Evolutionary conservation across 257 asterid species (phyloP), one percentile per base, ranked within the genome.

Genomic region (Fraxinus cuspidata): DNA sequence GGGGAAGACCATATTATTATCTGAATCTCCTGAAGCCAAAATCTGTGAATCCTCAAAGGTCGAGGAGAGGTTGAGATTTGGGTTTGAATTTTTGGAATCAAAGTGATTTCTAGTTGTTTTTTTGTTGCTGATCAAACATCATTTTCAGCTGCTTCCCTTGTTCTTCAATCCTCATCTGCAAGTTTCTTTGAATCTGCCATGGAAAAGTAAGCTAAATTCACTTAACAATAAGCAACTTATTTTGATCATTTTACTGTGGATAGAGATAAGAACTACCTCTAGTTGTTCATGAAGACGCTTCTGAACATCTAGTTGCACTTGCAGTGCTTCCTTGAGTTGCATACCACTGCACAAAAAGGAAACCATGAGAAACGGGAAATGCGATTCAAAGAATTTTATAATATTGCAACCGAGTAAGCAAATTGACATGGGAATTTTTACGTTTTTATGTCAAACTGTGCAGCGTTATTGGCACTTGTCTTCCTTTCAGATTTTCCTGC

Each of bases 281-380:
- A 94, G 84, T 79, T 94, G 98, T 84, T 94, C 98, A 25, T 90
- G 97, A 49, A 92, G 98, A 6, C 88, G 90, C 78, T 84, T 85
- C 71, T 94, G 98, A 72, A 92, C 96, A 60, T 92, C 96, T 51
- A 92, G 80, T 12, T 92, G 96, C 78, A 89, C 74, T 74, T 89
- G 90, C 73, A 92, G 74, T 70, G 97, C 94, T 85, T 92, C 97
- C 80, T 83, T 92, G 70, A 92, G 85, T 84, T 89, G 91, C 86
- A 81, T 44, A 25, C 96, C 90, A 35, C 96, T 92, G 90, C 83
- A 13, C 5, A 13, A 44, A 44, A 44, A 13, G 19, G 19, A 12
- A 44, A 44, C 12, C 53, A 3, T 3, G 19, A 44, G 53, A 44
- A 44, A 12, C 18, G 18, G 12, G 19, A 44, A 44, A 44, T 44